Conservation (phyloP, 2,329 filamentous ascomycete genomes). For the Sporothrix brunneoviolacea region DNA sequence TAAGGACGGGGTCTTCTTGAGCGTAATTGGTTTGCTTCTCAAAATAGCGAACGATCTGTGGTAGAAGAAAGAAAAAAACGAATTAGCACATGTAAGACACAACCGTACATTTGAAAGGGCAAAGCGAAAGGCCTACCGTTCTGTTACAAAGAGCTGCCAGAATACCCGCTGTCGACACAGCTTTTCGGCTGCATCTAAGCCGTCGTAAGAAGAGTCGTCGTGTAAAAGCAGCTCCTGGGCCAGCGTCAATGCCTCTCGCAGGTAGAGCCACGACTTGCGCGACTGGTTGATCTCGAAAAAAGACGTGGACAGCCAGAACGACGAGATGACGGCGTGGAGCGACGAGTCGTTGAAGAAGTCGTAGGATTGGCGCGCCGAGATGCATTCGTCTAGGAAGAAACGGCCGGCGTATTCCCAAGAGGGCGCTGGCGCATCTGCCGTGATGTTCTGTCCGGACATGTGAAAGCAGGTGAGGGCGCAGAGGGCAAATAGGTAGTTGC, state of each 20-base stretch:
- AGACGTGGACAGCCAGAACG: slow-evolving; percentile 54
- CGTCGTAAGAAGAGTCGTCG: slow-evolving; percentile 48
- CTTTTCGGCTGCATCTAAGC: slow-evolving; percentile 41
- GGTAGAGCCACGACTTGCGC: slow-evolving; percentile 56
- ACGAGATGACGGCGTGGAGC: slow-evolving; percentile 51
- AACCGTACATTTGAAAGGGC: neutral
- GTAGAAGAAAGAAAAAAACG: neutral
- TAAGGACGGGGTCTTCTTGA: slow-evolving; percentile 51
- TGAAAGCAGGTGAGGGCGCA: slow-evolving; percentile 48
- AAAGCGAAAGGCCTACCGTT: slow-evolving; percentile 36
- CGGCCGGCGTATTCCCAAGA: slow-evolving; percentile 46
- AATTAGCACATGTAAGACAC: neutral
- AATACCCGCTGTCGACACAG: slow-evolving; percentile 51
- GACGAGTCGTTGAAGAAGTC: slow-evolving; percentile 52
- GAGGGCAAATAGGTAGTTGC: slow-evolving; percentile 47
- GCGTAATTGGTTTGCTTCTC: slow-evolving; percentile 55
- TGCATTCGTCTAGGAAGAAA: slow-evolving; percentile 51
- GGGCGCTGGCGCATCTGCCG: slow-evolving; percentile 30
- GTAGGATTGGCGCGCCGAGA: slow-evolving; percentile 47
- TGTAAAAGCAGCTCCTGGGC: slow-evolving; percentile 53
- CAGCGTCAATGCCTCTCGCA: slow-evolving; percentile 54
- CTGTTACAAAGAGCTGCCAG: slow-evolving; percentile 57
- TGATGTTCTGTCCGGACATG: slow-evolving; percentile 40
- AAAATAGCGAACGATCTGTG: slow-evolving; percentile 56
- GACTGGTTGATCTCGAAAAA: slow-evolving; percentile 57